These are phyloP conservation scores for Yamagishiella unicocca DNA, from an alignment of 139 green algal genomes.

Conservation along the genomic window DNA sequence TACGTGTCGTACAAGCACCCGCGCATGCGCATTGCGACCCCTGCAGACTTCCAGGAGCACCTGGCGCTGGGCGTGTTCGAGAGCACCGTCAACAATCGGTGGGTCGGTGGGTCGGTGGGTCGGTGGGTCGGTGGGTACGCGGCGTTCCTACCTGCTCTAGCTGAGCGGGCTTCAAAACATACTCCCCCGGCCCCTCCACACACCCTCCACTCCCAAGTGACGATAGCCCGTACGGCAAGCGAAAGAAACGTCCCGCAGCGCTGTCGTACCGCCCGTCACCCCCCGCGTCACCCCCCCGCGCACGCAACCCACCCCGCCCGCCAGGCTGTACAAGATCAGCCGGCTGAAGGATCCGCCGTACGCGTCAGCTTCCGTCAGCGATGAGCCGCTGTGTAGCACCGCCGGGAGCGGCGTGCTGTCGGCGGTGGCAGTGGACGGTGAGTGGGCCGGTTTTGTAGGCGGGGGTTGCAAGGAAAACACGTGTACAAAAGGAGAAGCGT, in stretches of 20 bases:
- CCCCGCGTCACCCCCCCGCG: neutral
- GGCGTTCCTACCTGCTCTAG: too few species aligned
- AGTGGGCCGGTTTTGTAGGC: too few species aligned
- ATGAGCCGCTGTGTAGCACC: constrained; percentile 64
- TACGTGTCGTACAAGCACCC: constrained; percentile 79
- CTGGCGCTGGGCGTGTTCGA: constrained; percentile 56
- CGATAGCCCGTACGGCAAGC: neutral
- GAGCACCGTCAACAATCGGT: constrained; percentile 35
- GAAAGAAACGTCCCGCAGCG: too few species aligned
- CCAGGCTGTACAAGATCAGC: constrained; percentile 81
- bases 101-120: too few species aligned
- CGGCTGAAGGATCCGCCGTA: constrained; percentile 76
- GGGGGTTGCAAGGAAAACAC: too few species aligned
- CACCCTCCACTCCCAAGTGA: too few species aligned
- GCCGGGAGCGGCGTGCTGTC: constrained; percentile 61
- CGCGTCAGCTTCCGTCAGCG: constrained; percentile 60
- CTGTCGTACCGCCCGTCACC: neutral
- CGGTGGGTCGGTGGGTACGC: too few species aligned
- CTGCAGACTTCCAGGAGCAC: constrained; percentile 66
- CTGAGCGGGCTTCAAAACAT: too few species aligned
- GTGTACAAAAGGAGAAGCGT: too few species aligned
- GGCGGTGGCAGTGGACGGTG: constrained; percentile 34
- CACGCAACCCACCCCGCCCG: neutral
- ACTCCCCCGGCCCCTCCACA: too few species aligned
- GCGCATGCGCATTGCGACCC: constrained; percentile 56